A percentile compares a stretch with the other conserved stretches of the same genome.
phyloP scores from a whole-genome alignment of 306 rosid species.

The Hylodesmum podocarpum region DNA sequence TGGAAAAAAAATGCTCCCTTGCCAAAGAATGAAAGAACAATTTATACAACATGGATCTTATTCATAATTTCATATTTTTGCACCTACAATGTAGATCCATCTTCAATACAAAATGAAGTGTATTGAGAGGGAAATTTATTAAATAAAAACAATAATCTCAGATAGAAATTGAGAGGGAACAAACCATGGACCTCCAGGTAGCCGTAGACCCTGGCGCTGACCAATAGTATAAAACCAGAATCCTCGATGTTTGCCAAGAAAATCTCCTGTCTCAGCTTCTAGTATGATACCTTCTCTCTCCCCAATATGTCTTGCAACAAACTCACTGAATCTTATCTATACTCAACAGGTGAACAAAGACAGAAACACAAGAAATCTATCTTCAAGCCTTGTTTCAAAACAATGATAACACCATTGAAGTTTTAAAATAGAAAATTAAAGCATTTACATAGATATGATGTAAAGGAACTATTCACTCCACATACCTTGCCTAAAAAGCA shows the following conservation, averaged over 20 bases:
- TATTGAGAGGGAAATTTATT: slow-evolving; percentile 12
- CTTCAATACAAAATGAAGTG: slow-evolving; percentile 10
- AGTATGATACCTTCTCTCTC: slow-evolving; percentile 85
- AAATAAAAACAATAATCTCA: slow-evolving; percentile 4
- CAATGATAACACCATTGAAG: background rate
- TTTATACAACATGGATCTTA: background rate
- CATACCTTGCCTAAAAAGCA: slow-evolving; percentile 96
- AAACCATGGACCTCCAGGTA: slow-evolving; percentile 96
- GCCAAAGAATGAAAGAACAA: background rate
- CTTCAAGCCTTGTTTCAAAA: slow-evolving; percentile 23
- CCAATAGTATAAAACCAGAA: slow-evolving; percentile 97
- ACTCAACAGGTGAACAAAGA: slow-evolving; percentile 19
- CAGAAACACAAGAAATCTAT: background rate
- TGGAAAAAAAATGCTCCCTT: background rate
- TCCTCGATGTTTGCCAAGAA: slow-evolving; percentile 86
- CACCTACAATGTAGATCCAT: slow-evolving; percentile 10
- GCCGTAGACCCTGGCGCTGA: slow-evolving; percentile 91
- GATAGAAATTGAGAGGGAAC: slow-evolving; percentile 32
- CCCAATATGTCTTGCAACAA: slow-evolving; percentile 87
- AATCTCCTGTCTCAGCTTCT: slow-evolving; percentile 96
- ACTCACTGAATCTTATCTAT: slow-evolving; percentile 88
- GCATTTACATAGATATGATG: background rate
- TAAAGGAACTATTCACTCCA: background rate
- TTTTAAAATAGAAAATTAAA: slow-evolving; percentile 19
- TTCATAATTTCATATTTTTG: background rate